A percentile compares a stretch with the other conserved stretches of the same genome.
These are phyloP conservation scores for Beta corolliflora DNA, from an alignment of 179 eudicot genomes.

Conservation along the genomic window DNA sequence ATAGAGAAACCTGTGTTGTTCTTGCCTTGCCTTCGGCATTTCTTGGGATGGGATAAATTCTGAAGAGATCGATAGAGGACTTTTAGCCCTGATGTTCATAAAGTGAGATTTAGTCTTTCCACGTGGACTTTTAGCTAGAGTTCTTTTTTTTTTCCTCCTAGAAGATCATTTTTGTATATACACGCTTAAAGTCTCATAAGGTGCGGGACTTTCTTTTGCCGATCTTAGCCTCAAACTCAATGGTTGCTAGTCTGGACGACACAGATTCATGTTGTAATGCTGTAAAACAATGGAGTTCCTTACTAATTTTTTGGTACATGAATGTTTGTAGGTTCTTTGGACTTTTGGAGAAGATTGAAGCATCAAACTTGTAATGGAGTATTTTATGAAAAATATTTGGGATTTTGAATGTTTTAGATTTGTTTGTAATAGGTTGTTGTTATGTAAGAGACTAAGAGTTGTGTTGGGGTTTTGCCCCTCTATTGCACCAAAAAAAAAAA, in stretches of 20 bases:
- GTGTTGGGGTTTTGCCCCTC: too few species aligned
- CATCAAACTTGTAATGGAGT: too few species aligned
- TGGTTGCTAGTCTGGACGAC: background rate
- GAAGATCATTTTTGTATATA: too few species aligned
- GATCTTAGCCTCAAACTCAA: background rate
- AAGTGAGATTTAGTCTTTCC: background rate
- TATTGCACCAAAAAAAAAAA: too few species aligned
- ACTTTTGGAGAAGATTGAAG: too few species aligned
- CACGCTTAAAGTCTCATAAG: background rate
- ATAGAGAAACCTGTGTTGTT: background rate
- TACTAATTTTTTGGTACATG: too few species aligned
- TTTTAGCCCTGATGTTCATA: background rate
- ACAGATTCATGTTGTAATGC: background rate
- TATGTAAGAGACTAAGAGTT: too few species aligned
- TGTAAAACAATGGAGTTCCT: too few species aligned
- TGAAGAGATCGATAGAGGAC: background rate
- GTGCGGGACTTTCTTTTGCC: background rate
- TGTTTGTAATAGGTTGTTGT: too few species aligned
- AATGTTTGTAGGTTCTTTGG: too few species aligned
- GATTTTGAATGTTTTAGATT: too few species aligned
- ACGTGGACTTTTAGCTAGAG: background rate
- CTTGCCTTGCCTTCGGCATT: slow-evolving; percentile 8
- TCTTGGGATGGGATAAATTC: background rate
- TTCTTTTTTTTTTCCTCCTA: background rate
- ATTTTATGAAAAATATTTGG: too few species aligned